Evolutionary conservation across 2,329 filamentous ascomycete species (phyloP).

Genomic region (Aplosporella prunicola): DNA sequence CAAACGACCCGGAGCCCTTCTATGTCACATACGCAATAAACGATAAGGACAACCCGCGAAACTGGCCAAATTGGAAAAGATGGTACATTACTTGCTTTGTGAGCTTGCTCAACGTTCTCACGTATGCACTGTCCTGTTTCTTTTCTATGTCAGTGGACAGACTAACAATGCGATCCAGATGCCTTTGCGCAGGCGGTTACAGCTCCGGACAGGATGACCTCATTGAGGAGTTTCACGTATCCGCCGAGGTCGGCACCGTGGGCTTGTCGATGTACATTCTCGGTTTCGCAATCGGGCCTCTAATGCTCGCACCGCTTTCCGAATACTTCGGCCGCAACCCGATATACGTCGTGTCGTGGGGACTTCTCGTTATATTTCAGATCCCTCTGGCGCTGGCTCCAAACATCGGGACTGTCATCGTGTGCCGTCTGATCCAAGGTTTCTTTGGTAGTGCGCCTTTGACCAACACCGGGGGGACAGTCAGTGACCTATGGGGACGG

Average conservation of each 20-base stretch:
- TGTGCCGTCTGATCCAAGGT: slow-evolving; percentile 6
- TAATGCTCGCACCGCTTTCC: slow-evolving; percentile 22
- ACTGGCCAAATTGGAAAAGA: slow-evolving; percentile 30
- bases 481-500: slow-evolving; percentile 20
- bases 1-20: slow-evolving; percentile 15
- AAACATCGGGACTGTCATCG: slow-evolving; percentile 17
- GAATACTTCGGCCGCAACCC: slow-evolving; percentile 21
- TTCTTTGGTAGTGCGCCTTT: slow-evolving; percentile 10
- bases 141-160: background rate
- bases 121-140: background rate
- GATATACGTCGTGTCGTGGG: slow-evolving; percentile 18
- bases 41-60: slow-evolving; percentile 30
- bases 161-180: background rate
- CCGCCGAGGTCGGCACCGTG: slow-evolving; percentile 11
- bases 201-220: slow-evolving; percentile 7
- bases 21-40: slow-evolving; percentile 15
- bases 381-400: slow-evolving; percentile 21
- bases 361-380: slow-evolving; percentile 18
- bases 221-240: slow-evolving; percentile 1
- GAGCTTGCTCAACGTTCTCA: slow-evolving; percentile 23
- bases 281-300: slow-evolving; percentile 20
- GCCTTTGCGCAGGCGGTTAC: slow-evolving; percentile 9
- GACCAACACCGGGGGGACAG: slow-evolving; percentile 10
- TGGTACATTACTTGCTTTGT: slow-evolving; percentile 36
- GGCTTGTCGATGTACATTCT: slow-evolving; percentile 22